These are phyloP conservation scores for Xerocomus potaroensis DNA, from an alignment of 768 basidiomycete species.

Conservation along the genomic window DNA sequence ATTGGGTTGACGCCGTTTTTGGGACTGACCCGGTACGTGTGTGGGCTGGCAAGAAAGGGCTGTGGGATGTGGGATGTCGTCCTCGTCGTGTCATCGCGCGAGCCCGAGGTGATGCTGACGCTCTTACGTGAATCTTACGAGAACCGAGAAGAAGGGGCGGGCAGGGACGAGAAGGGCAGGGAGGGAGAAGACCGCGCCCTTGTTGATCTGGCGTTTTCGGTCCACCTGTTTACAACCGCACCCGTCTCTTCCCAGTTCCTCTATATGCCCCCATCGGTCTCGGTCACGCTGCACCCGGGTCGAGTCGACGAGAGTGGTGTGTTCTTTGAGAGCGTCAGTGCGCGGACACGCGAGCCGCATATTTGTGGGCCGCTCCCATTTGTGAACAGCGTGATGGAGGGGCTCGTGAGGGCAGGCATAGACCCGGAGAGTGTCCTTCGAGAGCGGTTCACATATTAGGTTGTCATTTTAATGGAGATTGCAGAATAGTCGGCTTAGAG, in stretches of 20 bases:
- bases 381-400: constrained; percentile 19
- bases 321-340: constrained; percentile 18
- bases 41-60: constrained; percentile 2
- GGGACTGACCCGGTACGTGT: neutral
- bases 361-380: constrained; percentile 26
- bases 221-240: constrained; percentile 15
- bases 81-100: constrained; percentile 48
- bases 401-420: constrained; percentile 20
- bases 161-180: neutral
- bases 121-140: constrained; percentile 35
- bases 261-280: constrained; percentile 7
- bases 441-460: constrained; percentile 24
- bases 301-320: constrained; percentile 16
- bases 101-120: constrained; percentile 47
- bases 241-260: neutral
- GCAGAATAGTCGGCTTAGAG: too few relatives aligned
- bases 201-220: constrained; percentile 13
- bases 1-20: neutral
- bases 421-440: constrained; percentile 20
- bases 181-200: too few relatives aligned
- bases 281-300: constrained; percentile 13
- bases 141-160: neutral
- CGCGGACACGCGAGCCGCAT: constrained; percentile 13
- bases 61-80: constrained; percentile 39
- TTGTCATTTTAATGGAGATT: too few relatives aligned